These are phyloP conservation scores for Hypoxylon rickii DNA, from an alignment of 495 filamentous ascomycete genomes.

Conservation along the genomic window DNA sequence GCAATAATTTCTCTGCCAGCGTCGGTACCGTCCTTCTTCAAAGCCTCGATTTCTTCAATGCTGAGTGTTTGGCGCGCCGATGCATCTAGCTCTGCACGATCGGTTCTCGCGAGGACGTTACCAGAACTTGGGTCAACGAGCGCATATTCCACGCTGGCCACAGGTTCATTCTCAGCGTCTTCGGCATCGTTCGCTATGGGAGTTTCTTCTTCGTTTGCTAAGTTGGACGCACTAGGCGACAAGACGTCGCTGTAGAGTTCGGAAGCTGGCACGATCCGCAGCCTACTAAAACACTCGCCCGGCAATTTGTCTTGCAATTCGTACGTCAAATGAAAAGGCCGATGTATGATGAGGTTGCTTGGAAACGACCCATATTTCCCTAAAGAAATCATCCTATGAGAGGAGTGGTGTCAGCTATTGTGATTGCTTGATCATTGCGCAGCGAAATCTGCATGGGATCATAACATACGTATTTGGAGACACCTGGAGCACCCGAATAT, in stretches of 20 bases:
- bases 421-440: conserved; percentile 30
- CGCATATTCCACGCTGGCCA: conserved; percentile 46
- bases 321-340: conserved; percentile 88
- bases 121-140: conserved; percentile 52
- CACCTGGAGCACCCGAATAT: conserved; percentile 65
- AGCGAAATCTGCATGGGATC: conserved; percentile 25
- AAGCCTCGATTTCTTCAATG: conserved; percentile 83
- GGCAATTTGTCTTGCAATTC: conserved; percentile 75
- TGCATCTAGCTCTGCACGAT: conserved; percentile 79
- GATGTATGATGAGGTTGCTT: conserved; percentile 80
- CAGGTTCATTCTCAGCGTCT: conserved; percentile 38
- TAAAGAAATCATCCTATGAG: conserved; percentile 71
- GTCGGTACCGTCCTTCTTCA: conserved; percentile 77
- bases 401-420: conserved; percentile 5
- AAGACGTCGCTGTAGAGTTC: conserved; percentile 85
- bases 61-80: conserved; percentile 79
- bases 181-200: conserved; percentile 38
- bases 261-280: conserved; percentile 78
- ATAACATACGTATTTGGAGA: conserved; percentile 75
- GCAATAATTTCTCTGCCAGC: conserved; percentile 87
- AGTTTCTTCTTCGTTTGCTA: conserved; percentile 39
- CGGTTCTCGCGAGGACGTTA: conserved; percentile 73
- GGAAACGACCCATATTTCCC: conserved; percentile 91
- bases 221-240: conserved; percentile 51
- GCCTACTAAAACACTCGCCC: conserved; percentile 57